Evolutionary conservation across 2,329 filamentous ascomycete genomes (phyloP), one percentile per base, ranked within the genome.

Genomic region (Chrysosporium queenslandicum): DNA sequence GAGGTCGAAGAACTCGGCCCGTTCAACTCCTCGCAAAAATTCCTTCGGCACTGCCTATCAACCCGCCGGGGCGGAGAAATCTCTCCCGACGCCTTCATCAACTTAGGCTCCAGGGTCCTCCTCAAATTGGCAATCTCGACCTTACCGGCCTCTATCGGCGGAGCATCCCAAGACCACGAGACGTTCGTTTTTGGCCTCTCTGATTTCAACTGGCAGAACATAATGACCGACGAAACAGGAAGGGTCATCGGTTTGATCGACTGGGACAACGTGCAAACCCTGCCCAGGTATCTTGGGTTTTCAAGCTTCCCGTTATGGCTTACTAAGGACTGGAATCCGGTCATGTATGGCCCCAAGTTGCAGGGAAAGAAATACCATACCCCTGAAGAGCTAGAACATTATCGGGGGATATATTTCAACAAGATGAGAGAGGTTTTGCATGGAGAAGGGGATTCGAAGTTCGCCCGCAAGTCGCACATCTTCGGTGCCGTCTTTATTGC

Each of bases 211-310:
- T 40, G 36, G 36, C 36, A 40, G 14, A 59, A 58, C 46, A 39
- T 59, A 5, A 42, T 59, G 36, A 56, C 55, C 39, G 53, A 53
- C 46, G 37, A 55, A 11, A 41, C 46, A 11, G 47, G 56, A n/a
- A 49, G 50, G 25, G 55, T 58, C 14, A 57, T 46, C 1, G 57
- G 53, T 3, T 43, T 58, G 18, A 29, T 58, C 16, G 56, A 59
- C 42, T 59, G 57, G 57, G 58, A 58, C 16, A 40, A 40, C 36
- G 36, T 40, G 7, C 36, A 40, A 40, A 40, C 36, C 16, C 18
- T 20, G 36, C 14, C 36, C 12, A 20, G 36, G 12, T 16, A 20
- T 11, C 18, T 40, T 40, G 14, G 36, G 36, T 40, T 12, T 14
- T 18, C 5, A 11, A 6, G n/a, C 14, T 20, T 40, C 16, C 36